These are phyloP conservation scores for Allium fistulosum DNA, from an alignment of 106 monocot genomes.

Conservation along the genomic window DNA sequence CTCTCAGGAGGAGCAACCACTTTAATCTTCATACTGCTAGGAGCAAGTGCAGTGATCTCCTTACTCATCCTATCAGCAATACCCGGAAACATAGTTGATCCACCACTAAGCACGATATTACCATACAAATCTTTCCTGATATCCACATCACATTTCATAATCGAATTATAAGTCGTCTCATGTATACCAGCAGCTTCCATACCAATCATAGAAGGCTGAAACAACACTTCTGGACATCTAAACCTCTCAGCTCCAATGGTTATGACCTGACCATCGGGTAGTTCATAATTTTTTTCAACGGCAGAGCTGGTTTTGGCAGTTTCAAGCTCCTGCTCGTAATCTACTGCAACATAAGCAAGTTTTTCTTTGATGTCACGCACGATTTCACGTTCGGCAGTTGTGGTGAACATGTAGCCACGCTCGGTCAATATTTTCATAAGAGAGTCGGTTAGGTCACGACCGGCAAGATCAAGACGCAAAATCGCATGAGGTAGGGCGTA, in stretches of 20 bases:
- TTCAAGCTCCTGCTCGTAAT: conserved; percentile 23
- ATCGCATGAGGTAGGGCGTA: conserved; percentile 22
- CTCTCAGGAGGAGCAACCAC: conserved; percentile 23
- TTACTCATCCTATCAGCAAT: conserved; percentile 24
- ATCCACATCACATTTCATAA: conserved; percentile 27
- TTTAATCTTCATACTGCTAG: conserved; percentile 28
- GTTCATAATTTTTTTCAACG: conserved; percentile 21
- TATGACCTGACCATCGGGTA: conserved; percentile 21
- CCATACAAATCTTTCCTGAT: conserved; percentile 26
- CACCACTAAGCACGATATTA: conserved; percentile 22
- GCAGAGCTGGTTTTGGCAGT: conserved; percentile 26
- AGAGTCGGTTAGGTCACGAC: conserved; percentile 21
- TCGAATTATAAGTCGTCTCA: conserved; percentile 23
- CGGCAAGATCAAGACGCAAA: conserved; percentile 17
- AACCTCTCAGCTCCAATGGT: conserved; percentile 24
- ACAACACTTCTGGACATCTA: conserved; percentile 22
- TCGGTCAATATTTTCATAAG: conserved; percentile 25
- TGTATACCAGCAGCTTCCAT: conserved; percentile 25
- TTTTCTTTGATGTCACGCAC: conserved; percentile 25
- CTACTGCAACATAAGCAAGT: conserved; percentile 24
- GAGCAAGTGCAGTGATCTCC: conserved; percentile 21
- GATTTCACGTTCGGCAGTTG: conserved; percentile 23
- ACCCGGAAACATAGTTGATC: conserved; percentile 21
- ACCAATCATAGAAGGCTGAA: conserved; percentile 25
- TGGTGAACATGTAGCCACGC: conserved; percentile 22